Base-by-base conservation (phyloP, 1,284 basidiomycete species). In the Mycosarcoma maydis region DNA sequence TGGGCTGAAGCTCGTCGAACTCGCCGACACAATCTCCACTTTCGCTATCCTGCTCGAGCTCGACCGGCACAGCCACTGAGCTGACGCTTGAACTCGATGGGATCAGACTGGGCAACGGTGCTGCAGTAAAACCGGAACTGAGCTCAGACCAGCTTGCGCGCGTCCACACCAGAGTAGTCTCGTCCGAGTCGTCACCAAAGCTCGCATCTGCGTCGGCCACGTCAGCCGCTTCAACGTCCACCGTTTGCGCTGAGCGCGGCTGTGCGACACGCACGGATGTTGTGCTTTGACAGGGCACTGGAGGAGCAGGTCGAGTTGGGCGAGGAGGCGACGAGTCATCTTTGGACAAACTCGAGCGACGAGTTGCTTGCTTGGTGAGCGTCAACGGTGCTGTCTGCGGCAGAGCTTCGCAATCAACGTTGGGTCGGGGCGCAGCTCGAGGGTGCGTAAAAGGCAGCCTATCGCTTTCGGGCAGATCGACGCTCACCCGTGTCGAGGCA, bases 51-150 rank as follows among this genome's bases (percentile, higher is more conserved):
- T n/a, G n/a, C n/a, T n/a, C 27, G 13, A 13, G 13, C 13, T 29
- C 27, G 27, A 20, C 36, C 2, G 13, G 16, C n/a, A 26, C 20
- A 23, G 30, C n/a, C n/a, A 24, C 5, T 14, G 30, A 29, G 4
- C 4, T 23, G 33, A 11, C 37, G 27, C 38, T 26, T 3, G 17
- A 9, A 23, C 34, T 49, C 3, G 42, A 17, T 0, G 33, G 26
- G 27, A 62, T 47, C 11, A 64, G 54, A 17, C 59, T 61, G 2
- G 68, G 55, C 13, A 72, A 36, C 1, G 54, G 51, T 8, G 45
- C 36, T 13, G 36, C 42, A 1, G 45, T 33, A n/a, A 52, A 41
- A 9, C 47, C 44, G 3, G 48, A 36, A 2, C 34, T 45, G 32
- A 61, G 30, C 14, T 54, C 49, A 6, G 57, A 56, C 40, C 58